Conservation (phyloP, 257 asterid species). For the Solanum raphanifolium region DNA sequence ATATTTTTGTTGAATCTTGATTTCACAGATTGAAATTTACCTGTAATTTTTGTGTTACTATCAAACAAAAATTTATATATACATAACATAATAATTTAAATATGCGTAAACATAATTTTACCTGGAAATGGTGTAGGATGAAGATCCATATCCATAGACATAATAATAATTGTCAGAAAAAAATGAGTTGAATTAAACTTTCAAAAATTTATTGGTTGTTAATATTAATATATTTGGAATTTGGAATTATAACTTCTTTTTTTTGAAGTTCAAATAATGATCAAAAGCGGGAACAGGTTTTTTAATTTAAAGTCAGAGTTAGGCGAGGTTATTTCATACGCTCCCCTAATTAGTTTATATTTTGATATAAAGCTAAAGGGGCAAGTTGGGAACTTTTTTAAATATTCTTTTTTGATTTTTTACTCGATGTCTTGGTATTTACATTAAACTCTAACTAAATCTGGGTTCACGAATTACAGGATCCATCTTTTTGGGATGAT, state of each 20-base stretch:
- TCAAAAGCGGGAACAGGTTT: conserved; percentile 33
- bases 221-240: not conserved
- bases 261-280: conserved; percentile 1
- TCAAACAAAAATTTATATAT: not conserved
- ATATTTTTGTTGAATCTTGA: conserved; percentile 20
- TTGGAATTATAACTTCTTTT: not conserved
- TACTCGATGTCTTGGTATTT: not conserved
- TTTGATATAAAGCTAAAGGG: not conserved
- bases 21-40: conserved; percentile 21
- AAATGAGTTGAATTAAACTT: not conserved
- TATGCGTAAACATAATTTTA: conserved; percentile 25
- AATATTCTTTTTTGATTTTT: not conserved
- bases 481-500: not conserved
- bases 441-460: not conserved
- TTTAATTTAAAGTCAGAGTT: not conserved
- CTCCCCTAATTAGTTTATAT: not conserved
- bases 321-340: not conserved
- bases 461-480: not conserved
- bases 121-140: conserved; percentile 33
- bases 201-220: not conserved
- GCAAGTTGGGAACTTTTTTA: not conserved
- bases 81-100: conserved; percentile 7
- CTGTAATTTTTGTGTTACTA: conserved; percentile 12
- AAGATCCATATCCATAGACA: conserved; percentile 30
- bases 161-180: not conserved